A percentile compares a stretch with the other conserved stretches of the same genome.
Conservation (phyloP, 2,329 filamentous ascomycete species). For the Penicillium hordei region DNA sequence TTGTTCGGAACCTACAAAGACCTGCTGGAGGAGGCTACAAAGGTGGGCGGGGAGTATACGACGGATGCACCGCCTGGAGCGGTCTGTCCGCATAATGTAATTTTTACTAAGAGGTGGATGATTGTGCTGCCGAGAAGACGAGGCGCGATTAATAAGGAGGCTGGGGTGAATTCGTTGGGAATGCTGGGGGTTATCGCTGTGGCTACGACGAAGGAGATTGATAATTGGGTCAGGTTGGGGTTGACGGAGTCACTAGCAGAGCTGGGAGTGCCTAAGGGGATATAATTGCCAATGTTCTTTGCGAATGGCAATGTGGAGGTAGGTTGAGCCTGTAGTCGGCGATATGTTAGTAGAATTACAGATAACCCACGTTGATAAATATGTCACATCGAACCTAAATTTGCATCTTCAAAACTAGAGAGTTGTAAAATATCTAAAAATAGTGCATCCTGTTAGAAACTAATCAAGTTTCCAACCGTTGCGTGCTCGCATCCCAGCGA, state of each 20-base stretch:
- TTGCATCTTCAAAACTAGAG: too few species aligned
- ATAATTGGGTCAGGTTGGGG: background rate
- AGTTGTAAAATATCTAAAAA: too few species aligned
- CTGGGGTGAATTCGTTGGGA: background rate
- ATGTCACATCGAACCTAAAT: too few species aligned
- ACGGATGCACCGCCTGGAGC: background rate
- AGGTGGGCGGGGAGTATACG: background rate
- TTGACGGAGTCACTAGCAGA: background rate
- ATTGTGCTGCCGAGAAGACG: background rate
- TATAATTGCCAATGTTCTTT: background rate
- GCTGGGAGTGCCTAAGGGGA: background rate
- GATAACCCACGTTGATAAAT: too few species aligned
- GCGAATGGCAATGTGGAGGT: too few species aligned
- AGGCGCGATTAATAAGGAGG: background rate
- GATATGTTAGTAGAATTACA: too few species aligned
- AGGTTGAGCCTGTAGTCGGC: too few species aligned
- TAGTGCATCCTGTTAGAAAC: background rate
- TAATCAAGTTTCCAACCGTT: conserved; percentile 16
- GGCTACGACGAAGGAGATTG: background rate
- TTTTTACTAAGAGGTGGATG: background rate
- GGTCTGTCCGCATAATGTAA: background rate
- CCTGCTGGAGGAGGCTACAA: background rate
- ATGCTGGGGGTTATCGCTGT: background rate
- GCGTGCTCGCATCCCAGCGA: conserved; percentile 22
- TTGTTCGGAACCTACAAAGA: background rate